Base-by-base conservation (phyloP, 345 rosid genomes). In the Reutealis trisperma region DNA sequence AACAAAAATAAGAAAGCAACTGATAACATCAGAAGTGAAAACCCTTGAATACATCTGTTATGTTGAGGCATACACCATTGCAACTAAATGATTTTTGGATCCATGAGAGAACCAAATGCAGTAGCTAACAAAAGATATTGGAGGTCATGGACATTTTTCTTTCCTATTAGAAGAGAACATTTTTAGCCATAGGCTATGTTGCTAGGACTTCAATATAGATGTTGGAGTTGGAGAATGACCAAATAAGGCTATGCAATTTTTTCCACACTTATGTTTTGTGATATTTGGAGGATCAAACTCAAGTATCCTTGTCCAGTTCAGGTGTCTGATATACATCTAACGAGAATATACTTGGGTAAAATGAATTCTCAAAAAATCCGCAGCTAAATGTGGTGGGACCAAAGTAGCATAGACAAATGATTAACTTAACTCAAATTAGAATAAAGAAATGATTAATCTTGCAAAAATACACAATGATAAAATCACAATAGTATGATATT, bases 101-200 rank as follows among this genome's bases (percentile, higher is more conserved):
- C 37, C 32, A 68, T 32, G 47, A 41, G 19, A 42, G 45, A 64
- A 63, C 16, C 14, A 37, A 63, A 6, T 34, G 47, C 68, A 32
- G 37, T 18, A 64, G 68, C 12, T 64, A 32, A 34, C 19, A 37
- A 4, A 34, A 12, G 3, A 32, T 18, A 16, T 10, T 9, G 12
- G n/a, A 64, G 21, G 3, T 42, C 42, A 30, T n/a, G 15, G 7
- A 66, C 24, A n/a, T 44, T 41, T 6, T 19, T 42, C 6, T 21
- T 13, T 66, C 42, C 67, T 63, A 61, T 27, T 25, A 27, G 76
- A 73, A 61, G 67, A 73, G 24, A 61, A 24, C 30, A 24, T 61
- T 24, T 25, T 63, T 0, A 25, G 15, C 19, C 65, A 44, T 21
- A 61, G 55, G 55, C 34, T 21, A 61, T 22, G 30, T 66, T 42